Evolutionary conservation across 495 filamentous ascomycete genomes (phyloP), one percentile per base, ranked within the genome.

Genomic region (Neurospora cerealis): DNA sequence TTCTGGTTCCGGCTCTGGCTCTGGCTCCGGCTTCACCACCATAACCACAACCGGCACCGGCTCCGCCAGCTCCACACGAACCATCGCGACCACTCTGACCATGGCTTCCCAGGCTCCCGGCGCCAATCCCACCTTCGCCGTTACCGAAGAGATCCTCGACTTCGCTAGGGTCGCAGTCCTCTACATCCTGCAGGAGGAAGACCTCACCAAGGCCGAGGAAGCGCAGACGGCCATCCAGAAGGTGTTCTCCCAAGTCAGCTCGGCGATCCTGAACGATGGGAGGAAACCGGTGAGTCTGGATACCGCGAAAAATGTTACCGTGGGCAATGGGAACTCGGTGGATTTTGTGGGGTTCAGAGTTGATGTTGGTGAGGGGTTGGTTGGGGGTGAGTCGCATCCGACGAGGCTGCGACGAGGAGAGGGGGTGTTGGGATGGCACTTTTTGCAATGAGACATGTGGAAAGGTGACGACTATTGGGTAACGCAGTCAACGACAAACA

Each of bases 121-220:
- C 34, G 74, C 85, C 24, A 80, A 78, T 0, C 40, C 74, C 21
- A 75, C 75, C 15, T 86, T 87, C 38, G 75, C 69, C 4, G 79
- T 83, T 28, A 85, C 83, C 1, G 80, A 88, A 19, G 84, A 88
- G 32, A 83, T 85, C 3, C 79, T 91, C 2, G 91, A 93, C 78
- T 93, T 93, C 81, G 88, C 90, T 5, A 87, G 91, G 8, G 83
- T 91, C 11, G 85, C 84, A 0, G 86, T 93, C 7, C 81, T 93
- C 60, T 90, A 83, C 74, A 80, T 93, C 41, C 83, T 93, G 9
- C 90, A 92, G 71, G 81, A 88, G 71, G 82, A 86, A 36, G 79
- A 78, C 0, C 76, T 93, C 0, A 75, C 79, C 21, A 80, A 78
- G 38, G 91, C 91, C 8, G 85, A 87, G 40, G 79, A 75, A 13